Evolutionary conservation across 352 stramenopile genomes (phyloP).

Genomic region (Phytophthora tubulina): DNA sequence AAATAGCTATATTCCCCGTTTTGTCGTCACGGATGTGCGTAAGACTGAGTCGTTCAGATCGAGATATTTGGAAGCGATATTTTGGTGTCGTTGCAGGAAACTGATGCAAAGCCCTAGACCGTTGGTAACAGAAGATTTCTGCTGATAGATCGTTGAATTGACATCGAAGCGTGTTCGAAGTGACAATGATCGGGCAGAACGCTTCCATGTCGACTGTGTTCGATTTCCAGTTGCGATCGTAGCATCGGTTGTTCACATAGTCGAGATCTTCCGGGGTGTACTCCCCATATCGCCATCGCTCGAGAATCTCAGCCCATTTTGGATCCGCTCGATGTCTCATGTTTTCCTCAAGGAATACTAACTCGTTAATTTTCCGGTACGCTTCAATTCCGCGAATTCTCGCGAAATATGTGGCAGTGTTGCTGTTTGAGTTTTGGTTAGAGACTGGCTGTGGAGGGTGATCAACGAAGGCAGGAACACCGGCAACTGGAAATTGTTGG

Average conservation of each 20-base stretch:
- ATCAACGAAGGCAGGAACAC: not conserved
- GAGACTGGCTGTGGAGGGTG: not conserved
- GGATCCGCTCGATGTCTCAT: not conserved
- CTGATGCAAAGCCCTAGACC: not conserved
- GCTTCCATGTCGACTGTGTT: not conserved
- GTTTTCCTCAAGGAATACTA: not conserved
- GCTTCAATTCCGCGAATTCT: slow-evolving; percentile 2
- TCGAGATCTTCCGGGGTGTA: slow-evolving; percentile 3
- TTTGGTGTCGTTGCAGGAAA: too few species aligned
- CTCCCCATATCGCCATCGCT: slow-evolving; percentile 1
- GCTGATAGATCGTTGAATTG: slow-evolving; percentile 1
- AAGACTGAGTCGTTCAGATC: not conserved
- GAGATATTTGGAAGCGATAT: not conserved
- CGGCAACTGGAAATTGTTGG: not conserved
- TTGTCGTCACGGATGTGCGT: slow-evolving; percentile 3
- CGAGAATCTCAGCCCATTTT: not conserved
- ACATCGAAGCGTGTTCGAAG: slow-evolving; percentile 5
- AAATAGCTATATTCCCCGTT: slow-evolving; percentile 10
- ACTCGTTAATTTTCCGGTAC: not conserved
- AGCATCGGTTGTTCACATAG: not conserved
- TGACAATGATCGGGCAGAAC: slow-evolving; percentile 14
- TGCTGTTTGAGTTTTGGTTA: not conserved
- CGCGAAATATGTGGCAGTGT: not conserved
- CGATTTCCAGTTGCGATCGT: not conserved
- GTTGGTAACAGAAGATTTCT: not conserved